These are phyloP conservation scores for Aeminium ludgeri DNA, from an alignment of 495 filamentous ascomycete genomes.

Conservation along the genomic window DNA sequence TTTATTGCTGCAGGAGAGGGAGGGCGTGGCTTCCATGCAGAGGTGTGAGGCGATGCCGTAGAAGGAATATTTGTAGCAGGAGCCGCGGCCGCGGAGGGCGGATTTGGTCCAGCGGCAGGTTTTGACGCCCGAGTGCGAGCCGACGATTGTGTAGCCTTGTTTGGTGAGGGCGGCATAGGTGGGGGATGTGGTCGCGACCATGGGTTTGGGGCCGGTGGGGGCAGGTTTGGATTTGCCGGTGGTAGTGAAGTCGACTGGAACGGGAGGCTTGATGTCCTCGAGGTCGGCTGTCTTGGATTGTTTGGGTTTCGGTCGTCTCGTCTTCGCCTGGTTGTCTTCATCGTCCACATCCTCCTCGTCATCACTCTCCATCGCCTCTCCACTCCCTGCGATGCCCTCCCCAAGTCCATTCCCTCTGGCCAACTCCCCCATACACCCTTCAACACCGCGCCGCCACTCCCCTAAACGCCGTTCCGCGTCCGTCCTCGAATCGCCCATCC, in stretches of 20 bases:
- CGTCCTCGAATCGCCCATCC: constrained; percentile 57
- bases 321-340: constrained; percentile 30
- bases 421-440: constrained; percentile 50
- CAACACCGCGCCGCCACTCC: constrained; percentile 65
- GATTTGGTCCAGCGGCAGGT: constrained; percentile 98
- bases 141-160: constrained; percentile 89
- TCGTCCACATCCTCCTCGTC: constrained; percentile 52
- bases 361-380: constrained; percentile 68
- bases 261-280: constrained; percentile 51
- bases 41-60: constrained; percentile 91
- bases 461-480: constrained; percentile 45
- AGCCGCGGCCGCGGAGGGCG: constrained; percentile 83
- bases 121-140: constrained; percentile 90
- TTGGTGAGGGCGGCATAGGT: constrained; percentile 80
- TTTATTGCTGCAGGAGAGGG: constrained; percentile 90
- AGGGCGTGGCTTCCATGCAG: constrained; percentile 95
- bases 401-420: constrained; percentile 46
- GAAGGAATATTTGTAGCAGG: constrained; percentile 93
- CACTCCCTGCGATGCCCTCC: constrained; percentile 65
- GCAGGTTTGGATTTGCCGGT: constrained; percentile 20
- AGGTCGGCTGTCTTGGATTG: constrained; percentile 40
- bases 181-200: constrained; percentile 81
- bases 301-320: constrained; percentile 1
- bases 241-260: constrained; percentile 80
- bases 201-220: constrained; percentile 45